phyloP scores from a whole-genome alignment of 2,329 filamentous ascomycete species.

The Colletotrichum sp. region DNA sequence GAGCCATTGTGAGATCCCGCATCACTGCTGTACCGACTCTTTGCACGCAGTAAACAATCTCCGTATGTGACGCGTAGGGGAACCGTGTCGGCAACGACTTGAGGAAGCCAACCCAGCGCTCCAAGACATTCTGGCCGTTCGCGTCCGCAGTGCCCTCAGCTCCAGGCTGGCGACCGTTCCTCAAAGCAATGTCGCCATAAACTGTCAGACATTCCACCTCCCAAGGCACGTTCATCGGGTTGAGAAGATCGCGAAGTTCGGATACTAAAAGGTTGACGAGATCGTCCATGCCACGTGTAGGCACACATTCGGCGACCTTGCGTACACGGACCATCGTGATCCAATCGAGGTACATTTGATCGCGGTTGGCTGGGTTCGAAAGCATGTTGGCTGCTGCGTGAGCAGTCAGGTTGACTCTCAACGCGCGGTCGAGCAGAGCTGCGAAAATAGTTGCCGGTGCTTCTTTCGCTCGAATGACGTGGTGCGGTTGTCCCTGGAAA shows the following conservation, averaged over 20 bases:
- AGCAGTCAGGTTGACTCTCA: constrained; percentile 91
- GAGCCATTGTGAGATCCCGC: constrained; percentile 79
- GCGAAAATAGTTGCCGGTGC: constrained; percentile 89
- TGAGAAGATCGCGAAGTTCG: constrained; percentile 74
- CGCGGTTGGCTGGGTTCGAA: constrained; percentile 84
- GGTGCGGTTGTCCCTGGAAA: constrained; percentile 82
- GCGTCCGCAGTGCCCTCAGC: constrained; percentile 40
- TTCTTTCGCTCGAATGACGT: constrained; percentile 87
- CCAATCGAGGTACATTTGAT: constrained; percentile 96
- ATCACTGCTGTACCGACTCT: constrained; percentile 78
- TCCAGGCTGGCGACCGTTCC: constrained; percentile 48
- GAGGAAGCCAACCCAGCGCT: constrained; percentile 79
- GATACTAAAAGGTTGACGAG: constrained; percentile 65
- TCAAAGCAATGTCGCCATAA: constrained; percentile 60
- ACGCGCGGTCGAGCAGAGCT: constrained; percentile 81
- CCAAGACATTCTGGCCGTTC: constrained; percentile 70
- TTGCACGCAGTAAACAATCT: constrained; percentile 79
- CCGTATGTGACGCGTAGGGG: constrained; percentile 73
- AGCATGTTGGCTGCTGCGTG: constrained; percentile 94
- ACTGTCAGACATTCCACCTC: constrained; percentile 67
- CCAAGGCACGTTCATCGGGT: constrained; percentile 70
- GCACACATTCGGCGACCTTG: constrained; percentile 68
- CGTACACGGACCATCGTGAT: constrained; percentile 68
- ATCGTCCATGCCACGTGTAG: constrained; percentile 69
- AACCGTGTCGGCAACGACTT: constrained; percentile 72